Percentiles rank a stretch among this genome's conserved stretches.
phyloP scores from a whole-genome alignment of 1,139 yeast species.

The Debaryomyces subglobosus region DNA sequence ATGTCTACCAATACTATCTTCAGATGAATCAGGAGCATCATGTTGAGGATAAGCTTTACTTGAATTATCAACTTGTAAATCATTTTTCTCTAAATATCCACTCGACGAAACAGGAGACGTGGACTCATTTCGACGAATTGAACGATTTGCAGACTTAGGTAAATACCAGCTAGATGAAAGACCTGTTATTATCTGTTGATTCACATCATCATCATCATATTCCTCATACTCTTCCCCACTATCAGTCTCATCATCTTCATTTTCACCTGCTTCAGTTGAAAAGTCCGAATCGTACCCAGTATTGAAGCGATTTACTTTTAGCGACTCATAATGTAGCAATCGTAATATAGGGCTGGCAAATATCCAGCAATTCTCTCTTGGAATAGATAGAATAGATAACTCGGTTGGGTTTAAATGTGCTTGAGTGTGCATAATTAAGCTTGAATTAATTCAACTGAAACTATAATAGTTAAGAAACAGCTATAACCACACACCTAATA shows the following conservation, averaged over 20 bases:
- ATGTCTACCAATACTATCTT: conserved; percentile 14
- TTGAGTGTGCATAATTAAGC: conserved; percentile 34
- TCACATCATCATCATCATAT: neutral
- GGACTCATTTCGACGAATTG: conserved; percentile 7
- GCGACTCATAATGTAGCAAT: conserved; percentile 33
- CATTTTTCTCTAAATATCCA: conserved; percentile 19
- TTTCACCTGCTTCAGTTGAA: conserved; percentile 22
- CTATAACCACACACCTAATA: neutral
- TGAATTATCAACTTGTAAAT: conserved; percentile 24
- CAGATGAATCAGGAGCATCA: conserved; percentile 12
- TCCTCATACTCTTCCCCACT: conserved; percentile 12
- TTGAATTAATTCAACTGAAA: neutral
- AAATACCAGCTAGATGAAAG: neutral
- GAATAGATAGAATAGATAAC: conserved; percentile 51
- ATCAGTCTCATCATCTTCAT: conserved; percentile 20
- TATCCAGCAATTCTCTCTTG: conserved; percentile 53
- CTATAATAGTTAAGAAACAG: neutral
- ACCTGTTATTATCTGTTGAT: neutral
- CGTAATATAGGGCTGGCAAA: conserved; percentile 50
- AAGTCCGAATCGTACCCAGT: conserved; percentile 17
- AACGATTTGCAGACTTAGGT: neutral
- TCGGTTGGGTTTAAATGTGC: conserved; percentile 48
- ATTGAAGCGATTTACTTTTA: conserved; percentile 16
- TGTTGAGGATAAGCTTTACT: conserved; percentile 18
- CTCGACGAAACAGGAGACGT: conserved; percentile 16